Percentiles rank a stretch among this genome's conserved stretches.
Evolutionary conservation across 2,329 filamentous ascomycete genomes (phyloP).

Genomic region (Penicillium verrucosum): DNA sequence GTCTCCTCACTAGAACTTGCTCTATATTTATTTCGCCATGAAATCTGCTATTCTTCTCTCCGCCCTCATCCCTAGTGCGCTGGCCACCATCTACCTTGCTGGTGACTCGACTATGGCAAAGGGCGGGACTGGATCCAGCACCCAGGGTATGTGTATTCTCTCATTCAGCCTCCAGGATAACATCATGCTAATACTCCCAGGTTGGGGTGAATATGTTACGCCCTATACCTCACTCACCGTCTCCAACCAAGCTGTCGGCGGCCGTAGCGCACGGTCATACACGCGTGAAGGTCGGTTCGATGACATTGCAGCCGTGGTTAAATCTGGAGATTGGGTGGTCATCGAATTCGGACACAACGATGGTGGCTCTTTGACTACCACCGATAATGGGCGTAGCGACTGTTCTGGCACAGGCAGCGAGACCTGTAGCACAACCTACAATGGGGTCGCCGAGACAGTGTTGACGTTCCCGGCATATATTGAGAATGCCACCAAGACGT

Average conservation of each 20-base stretch:
- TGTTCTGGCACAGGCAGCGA: constrained; percentile 56
- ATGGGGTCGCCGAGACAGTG: constrained; percentile 54
- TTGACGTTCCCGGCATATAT: constrained; percentile 61
- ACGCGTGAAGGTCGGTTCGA: constrained; percentile 64
- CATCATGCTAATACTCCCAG: constrained; percentile 31
- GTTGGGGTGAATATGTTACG: constrained; percentile 63
- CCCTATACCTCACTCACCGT: constrained; percentile 50
- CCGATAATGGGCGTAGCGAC: constrained; percentile 61
- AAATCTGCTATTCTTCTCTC: constrained; percentile 21
- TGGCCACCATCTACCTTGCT: constrained; percentile 31
- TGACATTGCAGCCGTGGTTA: constrained; percentile 52
- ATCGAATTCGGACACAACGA: constrained; percentile 75
- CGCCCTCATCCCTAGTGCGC: constrained; percentile 19
- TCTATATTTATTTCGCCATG: constrained; percentile 15
- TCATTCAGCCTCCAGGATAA: background rate
- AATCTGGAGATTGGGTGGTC: constrained; percentile 62
- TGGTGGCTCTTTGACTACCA: constrained; percentile 54
- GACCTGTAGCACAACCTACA: constrained; percentile 53
- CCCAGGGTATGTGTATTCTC: constrained; percentile 19
- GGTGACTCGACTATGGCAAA: constrained; percentile 39
- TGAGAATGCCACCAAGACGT: constrained; percentile 53
- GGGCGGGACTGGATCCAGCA: constrained; percentile 20
- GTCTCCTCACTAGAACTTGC: no score
- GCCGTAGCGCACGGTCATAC: constrained; percentile 64
- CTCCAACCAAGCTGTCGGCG: constrained; percentile 63